These are phyloP conservation scores for Gremmenia infestans DNA, from an alignment of 2,329 filamentous ascomycete genomes.

Conservation along the genomic window DNA sequence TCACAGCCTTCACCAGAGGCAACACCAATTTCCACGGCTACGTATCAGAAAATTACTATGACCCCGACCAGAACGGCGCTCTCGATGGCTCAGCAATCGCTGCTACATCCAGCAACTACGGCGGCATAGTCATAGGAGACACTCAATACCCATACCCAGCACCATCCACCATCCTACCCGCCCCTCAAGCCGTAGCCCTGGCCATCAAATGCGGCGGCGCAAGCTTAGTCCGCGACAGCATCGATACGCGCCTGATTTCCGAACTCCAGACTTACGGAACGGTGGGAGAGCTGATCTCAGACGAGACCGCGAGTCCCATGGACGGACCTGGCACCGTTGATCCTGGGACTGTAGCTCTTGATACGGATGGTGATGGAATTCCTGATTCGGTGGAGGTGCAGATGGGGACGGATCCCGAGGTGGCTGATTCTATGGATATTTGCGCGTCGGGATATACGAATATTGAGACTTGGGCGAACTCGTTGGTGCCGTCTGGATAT, in stretches of 20 bases:
- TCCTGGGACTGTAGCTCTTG: neutral
- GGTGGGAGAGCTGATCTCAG: neutral
- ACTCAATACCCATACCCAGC: slow-evolving; percentile 1
- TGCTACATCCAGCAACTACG: neutral
- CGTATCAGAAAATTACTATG: neutral
- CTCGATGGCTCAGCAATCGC: neutral
- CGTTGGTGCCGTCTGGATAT: neutral
- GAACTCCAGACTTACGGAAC: neutral
- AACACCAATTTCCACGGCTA: neutral
- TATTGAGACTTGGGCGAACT: slow-evolving; percentile 3
- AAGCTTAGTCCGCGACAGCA: neutral
- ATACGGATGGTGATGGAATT: slow-evolving; percentile 2
- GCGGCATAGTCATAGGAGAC: neutral
- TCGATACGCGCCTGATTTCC: neutral
- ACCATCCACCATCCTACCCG: neutral
- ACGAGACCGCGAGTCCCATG: slow-evolving; percentile 1
- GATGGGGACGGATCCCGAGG: slow-evolving; percentile 3
- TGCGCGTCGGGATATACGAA: slow-evolving; percentile 1
- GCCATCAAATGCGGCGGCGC: neutral
- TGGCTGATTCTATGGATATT: slow-evolving; percentile 3
- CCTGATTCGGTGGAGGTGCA: neutral
- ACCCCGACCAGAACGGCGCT: neutral
- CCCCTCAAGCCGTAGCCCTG: neutral
- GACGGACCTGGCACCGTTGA: neutral
- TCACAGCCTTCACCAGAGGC: neutral